These are phyloP conservation scores for Salix purpurea DNA, from an alignment of 345 rosid genomes.

Conservation along the genomic window DNA sequence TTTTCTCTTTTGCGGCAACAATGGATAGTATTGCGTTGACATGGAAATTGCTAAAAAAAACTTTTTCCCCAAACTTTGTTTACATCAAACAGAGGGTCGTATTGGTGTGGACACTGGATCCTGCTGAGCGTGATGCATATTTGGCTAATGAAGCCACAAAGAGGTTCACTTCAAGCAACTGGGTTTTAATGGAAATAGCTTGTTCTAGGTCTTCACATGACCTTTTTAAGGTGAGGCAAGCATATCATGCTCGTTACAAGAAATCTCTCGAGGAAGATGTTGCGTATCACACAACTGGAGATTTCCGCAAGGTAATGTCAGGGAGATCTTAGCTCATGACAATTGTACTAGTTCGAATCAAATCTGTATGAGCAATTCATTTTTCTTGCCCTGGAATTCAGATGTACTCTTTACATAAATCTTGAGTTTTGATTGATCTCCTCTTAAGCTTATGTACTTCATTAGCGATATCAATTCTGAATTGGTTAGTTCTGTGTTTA, in stretches of 20 bases:
- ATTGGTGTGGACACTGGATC: conserved; percentile 63
- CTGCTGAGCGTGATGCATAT: conserved; percentile 74
- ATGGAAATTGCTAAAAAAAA: not conserved
- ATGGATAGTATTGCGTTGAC: not conserved
- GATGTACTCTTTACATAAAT: not conserved
- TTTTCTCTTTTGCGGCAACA: no score
- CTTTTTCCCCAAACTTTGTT: conserved; percentile 1
- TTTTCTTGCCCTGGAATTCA: not conserved
- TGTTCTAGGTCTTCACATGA: conserved; percentile 64
- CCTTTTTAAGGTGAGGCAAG: conserved; percentile 57
- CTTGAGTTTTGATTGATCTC: not conserved
- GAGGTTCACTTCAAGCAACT: conserved; percentile 61
- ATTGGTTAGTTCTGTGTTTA: not conserved
- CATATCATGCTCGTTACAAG: conserved; percentile 74
- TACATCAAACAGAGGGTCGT: conserved; percentile 48
- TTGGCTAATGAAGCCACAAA: conserved; percentile 74
- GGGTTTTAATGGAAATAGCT: conserved; percentile 80
- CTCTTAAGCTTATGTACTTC: not conserved
- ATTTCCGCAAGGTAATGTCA: conserved; percentile 59
- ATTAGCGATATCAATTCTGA: not conserved
- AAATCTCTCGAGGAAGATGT: conserved; percentile 90
- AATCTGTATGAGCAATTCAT: not conserved
- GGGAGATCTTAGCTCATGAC: not conserved
- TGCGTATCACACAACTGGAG: conserved; percentile 69
- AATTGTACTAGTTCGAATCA: no score